Conservation (phyloP, 1,284 basidiomycete species). For the Microbotryum violaceum region DNA sequence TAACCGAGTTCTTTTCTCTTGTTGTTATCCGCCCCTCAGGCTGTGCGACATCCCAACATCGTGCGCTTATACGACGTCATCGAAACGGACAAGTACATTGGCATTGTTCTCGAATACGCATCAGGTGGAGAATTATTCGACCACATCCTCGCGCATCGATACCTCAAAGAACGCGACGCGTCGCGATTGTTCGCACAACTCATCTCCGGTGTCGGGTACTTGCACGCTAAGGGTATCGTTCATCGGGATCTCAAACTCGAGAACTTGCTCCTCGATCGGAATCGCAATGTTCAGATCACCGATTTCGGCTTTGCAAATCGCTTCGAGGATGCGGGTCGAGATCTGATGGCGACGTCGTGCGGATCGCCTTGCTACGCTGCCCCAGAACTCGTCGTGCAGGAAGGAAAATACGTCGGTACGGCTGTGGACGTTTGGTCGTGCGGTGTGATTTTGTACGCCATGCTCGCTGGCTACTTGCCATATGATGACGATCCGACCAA, state of each 20-base stretch:
- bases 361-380: constrained; percentile 98
- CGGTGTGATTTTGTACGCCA: constrained; percentile 97
- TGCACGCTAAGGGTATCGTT: constrained; percentile 98
- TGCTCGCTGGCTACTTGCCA: constrained; percentile 98
- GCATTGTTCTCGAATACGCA: constrained; percentile 97
- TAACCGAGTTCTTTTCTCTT: background rate
- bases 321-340: constrained; percentile 78
- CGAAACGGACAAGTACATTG: constrained; percentile 99
- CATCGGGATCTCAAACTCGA: constrained; percentile 99
- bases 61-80: constrained; percentile 97
- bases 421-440: constrained; percentile 99
- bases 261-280: constrained; percentile 91
- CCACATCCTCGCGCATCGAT: constrained; percentile 96
- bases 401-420: constrained; percentile 94
- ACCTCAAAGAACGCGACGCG: constrained; percentile 90
- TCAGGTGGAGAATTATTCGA: constrained; percentile 95
- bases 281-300: constrained; percentile 90
- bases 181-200: constrained; percentile 96
- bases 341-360: constrained; percentile 98
- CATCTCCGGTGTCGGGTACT: constrained; percentile 97
- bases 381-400: constrained; percentile 96
- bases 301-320: constrained; percentile 99
- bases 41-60: constrained; percentile 94
- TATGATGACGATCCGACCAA: constrained; percentile 99
- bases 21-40: constrained; percentile 46